A percentile compares a stretch with the other conserved stretches of the same genome.
Evolutionary conservation across 2,329 filamentous ascomycete genomes (phyloP).

Genomic region (Curvularia sp.): DNA sequence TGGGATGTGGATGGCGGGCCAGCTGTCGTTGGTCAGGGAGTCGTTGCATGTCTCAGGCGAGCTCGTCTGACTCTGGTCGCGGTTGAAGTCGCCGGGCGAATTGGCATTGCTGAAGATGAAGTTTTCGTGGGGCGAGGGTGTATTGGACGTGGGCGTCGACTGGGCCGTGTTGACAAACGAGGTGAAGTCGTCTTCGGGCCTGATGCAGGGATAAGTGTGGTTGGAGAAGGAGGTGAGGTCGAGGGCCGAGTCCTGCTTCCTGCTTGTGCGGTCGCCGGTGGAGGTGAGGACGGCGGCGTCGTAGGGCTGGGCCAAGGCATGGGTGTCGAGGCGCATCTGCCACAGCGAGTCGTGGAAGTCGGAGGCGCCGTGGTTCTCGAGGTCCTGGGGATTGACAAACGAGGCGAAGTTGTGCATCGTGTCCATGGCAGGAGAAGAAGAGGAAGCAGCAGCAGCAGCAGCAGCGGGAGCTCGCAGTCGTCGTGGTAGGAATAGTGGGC

Average conservation of each 20-base stretch:
- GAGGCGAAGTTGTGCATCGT: slow-evolving; percentile 24
- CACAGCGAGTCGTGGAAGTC: slow-evolving; percentile 29
- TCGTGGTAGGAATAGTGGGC: slow-evolving; percentile 11
- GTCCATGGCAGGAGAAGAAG: too few species aligned
- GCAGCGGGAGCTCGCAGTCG: too few species aligned
- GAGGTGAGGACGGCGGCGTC: slow-evolving; percentile 12
- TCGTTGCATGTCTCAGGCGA: slow-evolving; percentile 41
- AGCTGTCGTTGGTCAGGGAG: slow-evolving; percentile 27
- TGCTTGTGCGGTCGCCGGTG: slow-evolving; percentile 20
- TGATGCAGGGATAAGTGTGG: slow-evolving; percentile 21
- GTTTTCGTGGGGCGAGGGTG: slow-evolving; percentile 38
- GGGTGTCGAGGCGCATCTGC: slow-evolving; percentile 19
- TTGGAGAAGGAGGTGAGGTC: slow-evolving; percentile 29
- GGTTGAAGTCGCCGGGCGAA: slow-evolving; percentile 40
- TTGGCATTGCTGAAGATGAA: slow-evolving; percentile 45
- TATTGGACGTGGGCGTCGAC: slow-evolving; percentile 37
- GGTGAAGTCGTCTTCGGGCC: slow-evolving; percentile 27
- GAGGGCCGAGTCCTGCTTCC: slow-evolving; percentile 37
- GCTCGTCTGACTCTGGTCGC: slow-evolving; percentile 42
- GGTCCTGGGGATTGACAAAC: slow-evolving; percentile 31
- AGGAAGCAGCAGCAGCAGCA: not conserved
- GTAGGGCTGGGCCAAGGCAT: slow-evolving; percentile 13
- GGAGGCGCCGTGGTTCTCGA: slow-evolving; percentile 16
- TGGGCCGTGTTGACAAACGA: slow-evolving; percentile 31
- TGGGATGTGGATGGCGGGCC: slow-evolving; percentile 40